Evolutionary conservation across 2,329 filamentous ascomycete species (phyloP), one percentile per base, ranked within the genome.

Genomic region (Epichloe coenophiala): DNA sequence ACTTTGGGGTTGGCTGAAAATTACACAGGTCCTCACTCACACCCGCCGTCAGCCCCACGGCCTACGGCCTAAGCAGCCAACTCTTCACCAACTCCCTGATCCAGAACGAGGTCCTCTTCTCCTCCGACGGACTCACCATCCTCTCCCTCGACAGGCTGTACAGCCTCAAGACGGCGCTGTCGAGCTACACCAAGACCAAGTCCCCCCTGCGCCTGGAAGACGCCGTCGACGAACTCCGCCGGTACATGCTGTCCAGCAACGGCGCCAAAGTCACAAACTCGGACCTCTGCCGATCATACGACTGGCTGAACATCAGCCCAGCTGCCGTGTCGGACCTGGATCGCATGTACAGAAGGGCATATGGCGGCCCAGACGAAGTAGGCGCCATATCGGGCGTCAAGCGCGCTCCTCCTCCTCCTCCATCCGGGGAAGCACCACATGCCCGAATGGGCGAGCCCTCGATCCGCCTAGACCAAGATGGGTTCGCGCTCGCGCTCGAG

Each of bases 71-170:
- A 6, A 74, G 73, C 3, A 65, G 66, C 40, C 71, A 76, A 47
- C 68, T 84, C 15, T 68, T 83, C 45, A 69, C 71, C 49, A 71
- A 74, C 51, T 83, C 78, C 67, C 67, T 81, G 27, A 59, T 66
- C 40, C 81, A 84, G 57, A 79, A 82, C 59, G 76, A 81, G 52
- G 64, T 78, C 23, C 68, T 84, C 49, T 84, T 81, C 68, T 73
- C 73, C 2, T 73, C 76, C 2, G 74, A 77, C 27, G 78, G 78
- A 17, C 69, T 85, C 11, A 80, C 74, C 0, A 65, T 85, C 7
- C 61, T 83, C 13, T 72, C 78, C 0, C 70, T 83, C 11, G 81
- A 84, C 62, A 72, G 78, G 47, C 63, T 83, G 44, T 85, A 83
- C 65, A 80, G 76, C 41, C 78, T 85, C 66, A 83, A 83, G 61